Evolutionary conservation across 2,329 filamentous ascomycete genomes (phyloP).

Genomic region (Claviceps pazoutovae): DNA sequence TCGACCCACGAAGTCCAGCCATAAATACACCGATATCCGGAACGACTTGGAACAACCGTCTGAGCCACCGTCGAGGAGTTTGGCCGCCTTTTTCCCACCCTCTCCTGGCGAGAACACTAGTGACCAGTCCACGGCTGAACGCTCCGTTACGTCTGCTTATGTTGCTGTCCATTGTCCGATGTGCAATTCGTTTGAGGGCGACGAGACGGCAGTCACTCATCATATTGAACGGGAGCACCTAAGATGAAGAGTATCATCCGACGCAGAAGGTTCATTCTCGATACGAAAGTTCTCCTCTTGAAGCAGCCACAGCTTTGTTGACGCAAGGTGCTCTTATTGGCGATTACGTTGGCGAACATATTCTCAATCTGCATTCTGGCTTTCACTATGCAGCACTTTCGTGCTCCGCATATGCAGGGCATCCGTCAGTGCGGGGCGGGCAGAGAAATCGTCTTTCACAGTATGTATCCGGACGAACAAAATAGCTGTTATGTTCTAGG

Average conservation of each 20-base stretch:
- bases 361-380: no score
- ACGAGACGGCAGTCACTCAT: slow-evolving; percentile 52
- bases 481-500: no score
- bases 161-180: slow-evolving; percentile 42
- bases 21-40: slow-evolving; percentile 21
- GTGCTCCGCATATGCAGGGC: no score
- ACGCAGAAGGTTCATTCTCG: not conserved
- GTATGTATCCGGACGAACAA: no score
- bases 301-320: not conserved
- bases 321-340: not conserved
- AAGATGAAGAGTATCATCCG: slow-evolving; percentile 1
- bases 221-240: slow-evolving; percentile 39
- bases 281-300: not conserved
- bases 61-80: slow-evolving; percentile 24
- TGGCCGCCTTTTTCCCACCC: slow-evolving; percentile 35
- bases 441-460: no score
- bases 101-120: slow-evolving; percentile 14
- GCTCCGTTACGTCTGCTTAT: not conserved
- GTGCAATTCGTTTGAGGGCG: slow-evolving; percentile 51
- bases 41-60: slow-evolving; percentile 18
- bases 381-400: no score
- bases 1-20: slow-evolving; percentile 14
- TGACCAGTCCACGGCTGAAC: slow-evolving; percentile 4
- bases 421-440: no score
- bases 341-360: no score